Conservation (phyloP, 768 basidiomycete species). For the Neoboletus magnificus region DNA sequence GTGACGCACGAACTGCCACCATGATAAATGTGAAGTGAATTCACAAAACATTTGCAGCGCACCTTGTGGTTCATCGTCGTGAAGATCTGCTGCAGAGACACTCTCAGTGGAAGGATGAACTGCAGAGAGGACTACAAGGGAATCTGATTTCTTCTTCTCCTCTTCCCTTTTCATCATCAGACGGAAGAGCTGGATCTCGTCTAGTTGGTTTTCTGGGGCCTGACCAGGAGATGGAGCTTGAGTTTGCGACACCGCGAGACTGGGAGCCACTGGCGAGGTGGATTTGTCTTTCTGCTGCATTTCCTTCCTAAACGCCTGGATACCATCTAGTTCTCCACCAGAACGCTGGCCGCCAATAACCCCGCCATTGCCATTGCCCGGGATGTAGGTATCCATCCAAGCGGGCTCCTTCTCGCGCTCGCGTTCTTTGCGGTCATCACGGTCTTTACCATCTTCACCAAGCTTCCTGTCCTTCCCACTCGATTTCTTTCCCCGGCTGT, state of each 20-base stretch:
- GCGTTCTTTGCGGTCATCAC: conserved; percentile 49
- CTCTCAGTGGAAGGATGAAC: conserved; percentile 10
- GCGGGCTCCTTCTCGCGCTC: conserved; percentile 82
- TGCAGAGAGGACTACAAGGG: conserved; percentile 1
- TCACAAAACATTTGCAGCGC: background rate
- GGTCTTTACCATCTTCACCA: conserved; percentile 46
- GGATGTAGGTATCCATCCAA: conserved; percentile 90
- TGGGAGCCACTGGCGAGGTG: conserved; percentile 13
- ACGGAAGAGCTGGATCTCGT: conserved; percentile 84
- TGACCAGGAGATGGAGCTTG: conserved; percentile 18
- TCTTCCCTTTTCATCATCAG: conserved; percentile 80
- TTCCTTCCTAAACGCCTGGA: conserved; percentile 85
- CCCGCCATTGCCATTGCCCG: conserved; percentile 51
- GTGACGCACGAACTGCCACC: conserved; percentile 5
- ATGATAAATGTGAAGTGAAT: conserved; percentile 13
- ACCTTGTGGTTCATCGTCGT: conserved; percentile 21
- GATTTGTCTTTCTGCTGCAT: conserved; percentile 75
- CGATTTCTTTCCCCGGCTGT: conserved; percentile 56
- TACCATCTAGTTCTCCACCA: conserved; percentile 73
- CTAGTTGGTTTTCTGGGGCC: conserved; percentile 44
- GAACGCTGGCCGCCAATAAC: conserved; percentile 59
- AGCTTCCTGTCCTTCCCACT: conserved; percentile 57
- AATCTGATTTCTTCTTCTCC: conserved; percentile 40
- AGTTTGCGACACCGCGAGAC: conserved; percentile 15
- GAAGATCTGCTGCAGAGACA: background rate